Evolutionary conservation across 768 basidiomycete genomes (phyloP), one percentile per base, ranked within the genome.

Genomic region (Termitomyces titanicus): DNA sequence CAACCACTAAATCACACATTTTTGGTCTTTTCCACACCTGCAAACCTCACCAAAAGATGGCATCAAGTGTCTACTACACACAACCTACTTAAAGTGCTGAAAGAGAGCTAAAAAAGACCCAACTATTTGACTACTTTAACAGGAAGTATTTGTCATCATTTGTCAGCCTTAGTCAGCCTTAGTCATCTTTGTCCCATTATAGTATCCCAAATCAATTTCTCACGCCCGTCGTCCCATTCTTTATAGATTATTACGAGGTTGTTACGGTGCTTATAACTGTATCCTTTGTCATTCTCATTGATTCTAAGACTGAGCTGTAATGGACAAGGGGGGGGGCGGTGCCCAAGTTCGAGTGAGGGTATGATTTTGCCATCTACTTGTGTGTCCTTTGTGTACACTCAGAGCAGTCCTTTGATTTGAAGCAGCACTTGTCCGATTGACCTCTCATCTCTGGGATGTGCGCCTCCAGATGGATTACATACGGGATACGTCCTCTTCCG

Each of bases 401-500:
- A 11, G 22, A 10, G 11, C n/a, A 11, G 1, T 20, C 2, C 38
- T 13, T 71, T 70, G 67, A 69, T 18, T 61, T 68, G 25, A 58
- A 25, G 64, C 68, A 10, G 57, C 71, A 11, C 55, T 81, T 18
- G 24, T 64, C 66, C 1, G 53, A 57, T 18, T 52, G 60, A 34
- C 58, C 63, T 58, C 72, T 13, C 68, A 67, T 0, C 63, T 98
- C 9, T 72, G 98, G 15, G 96, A 98, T 63, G 92, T 95, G 6
- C 80, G 96, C 18, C 79, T 90, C 5, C 70, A 74, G 37, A 83
- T 78, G 0, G 94, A 98, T n/a, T n/a, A n/a, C n/a, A 68, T 98
- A 86, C 67, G 88, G 86, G 2, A 97, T 98, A 25, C 94, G 94
- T 61, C 81, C 83, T 56, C 70, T 98, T 35, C 86, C 89, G 3